phyloP scores from a whole-genome alignment of 202 grass and related monocot species.

The Bolboschoenoplectus hybrid region DNA sequence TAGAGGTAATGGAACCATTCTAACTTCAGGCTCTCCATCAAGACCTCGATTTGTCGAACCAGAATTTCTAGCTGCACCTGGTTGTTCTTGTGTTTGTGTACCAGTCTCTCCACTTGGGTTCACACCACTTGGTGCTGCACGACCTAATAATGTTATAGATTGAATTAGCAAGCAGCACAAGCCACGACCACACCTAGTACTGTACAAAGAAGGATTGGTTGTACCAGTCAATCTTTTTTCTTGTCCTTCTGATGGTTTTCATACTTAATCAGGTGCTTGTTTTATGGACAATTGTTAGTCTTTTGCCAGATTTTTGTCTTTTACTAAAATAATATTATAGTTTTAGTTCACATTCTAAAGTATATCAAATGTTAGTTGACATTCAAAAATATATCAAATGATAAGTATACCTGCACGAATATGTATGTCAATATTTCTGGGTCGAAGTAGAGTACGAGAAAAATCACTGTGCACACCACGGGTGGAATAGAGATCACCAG shows the following conservation, averaged over 20 bases:
- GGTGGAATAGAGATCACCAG: slow-evolving; percentile 68
- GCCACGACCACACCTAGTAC: neutral
- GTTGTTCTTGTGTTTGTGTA: slow-evolving; percentile 55
- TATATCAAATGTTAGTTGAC: neutral
- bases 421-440: slow-evolving; percentile 78
- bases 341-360: slow-evolving; percentile 14
- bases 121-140: slow-evolving; percentile 47
- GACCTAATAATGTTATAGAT: slow-evolving; percentile 61
- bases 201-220: slow-evolving; percentile 15
- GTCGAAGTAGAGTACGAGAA: slow-evolving; percentile 50
- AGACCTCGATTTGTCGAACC: slow-evolving; percentile 51
- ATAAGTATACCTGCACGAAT: slow-evolving; percentile 52
- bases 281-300: neutral
- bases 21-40: slow-evolving; percentile 73
- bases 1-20: slow-evolving; percentile 65
- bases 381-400: slow-evolving; percentile 29
- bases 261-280: slow-evolving; percentile 33
- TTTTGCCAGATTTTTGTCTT: slow-evolving; percentile 13
- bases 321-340: neutral
- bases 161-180: slow-evolving; percentile 14
- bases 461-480: slow-evolving; percentile 51
- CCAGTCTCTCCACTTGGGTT: slow-evolving; percentile 57
- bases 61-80: slow-evolving; percentile 53
- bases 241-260: slow-evolving; percentile 27
- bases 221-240: slow-evolving; percentile 1